phyloP scores from a whole-genome alignment of 805 yeast species.

The Kodamaea kakaduensis region DNA sequence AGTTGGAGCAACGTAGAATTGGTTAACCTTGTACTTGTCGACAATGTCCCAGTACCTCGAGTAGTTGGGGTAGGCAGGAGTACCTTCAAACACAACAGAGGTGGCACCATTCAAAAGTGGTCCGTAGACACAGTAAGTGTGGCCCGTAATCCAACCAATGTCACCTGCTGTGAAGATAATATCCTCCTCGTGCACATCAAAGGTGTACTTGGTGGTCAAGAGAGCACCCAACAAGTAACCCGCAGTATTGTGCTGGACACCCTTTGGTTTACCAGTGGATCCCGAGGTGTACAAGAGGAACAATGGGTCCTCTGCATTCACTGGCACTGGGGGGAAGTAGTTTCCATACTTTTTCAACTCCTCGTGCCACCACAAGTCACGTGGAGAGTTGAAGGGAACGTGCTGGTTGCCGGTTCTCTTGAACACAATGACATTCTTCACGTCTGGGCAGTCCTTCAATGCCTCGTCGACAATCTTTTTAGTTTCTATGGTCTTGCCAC shows the following conservation, averaged over 20 bases:
- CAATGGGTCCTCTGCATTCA: slow-evolving; percentile 89
- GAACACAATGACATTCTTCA: slow-evolving; percentile 80
- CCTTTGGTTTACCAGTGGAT: slow-evolving; percentile 97
- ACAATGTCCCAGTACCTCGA: slow-evolving; percentile 97
- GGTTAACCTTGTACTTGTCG: slow-evolving; percentile 86
- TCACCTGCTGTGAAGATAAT: slow-evolving; percentile 95
- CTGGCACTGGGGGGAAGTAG: slow-evolving; percentile 83
- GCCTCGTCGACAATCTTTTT: slow-evolving; percentile 96
- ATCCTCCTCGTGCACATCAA: slow-evolving; percentile 88
- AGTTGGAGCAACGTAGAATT: slow-evolving; percentile 97
- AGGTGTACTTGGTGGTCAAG: slow-evolving; percentile 85
- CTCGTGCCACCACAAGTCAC: slow-evolving; percentile 97
- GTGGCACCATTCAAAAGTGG: slow-evolving; percentile 86
- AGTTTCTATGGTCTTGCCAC: slow-evolving; percentile 88
- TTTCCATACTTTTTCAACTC: slow-evolving; percentile 76
- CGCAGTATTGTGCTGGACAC: slow-evolving; percentile 92
- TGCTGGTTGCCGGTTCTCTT: slow-evolving; percentile 78
- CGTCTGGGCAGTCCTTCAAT: slow-evolving; percentile 65
- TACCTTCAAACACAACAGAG: slow-evolving; percentile 91
- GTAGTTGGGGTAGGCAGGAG: slow-evolving; percentile 94
- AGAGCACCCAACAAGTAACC: slow-evolving; percentile 93
- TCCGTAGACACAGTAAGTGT: slow-evolving; percentile 92
- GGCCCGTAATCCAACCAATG: slow-evolving; percentile 99
- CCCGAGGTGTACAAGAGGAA: slow-evolving; percentile 96
- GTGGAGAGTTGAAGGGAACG: slow-evolving; percentile 68